Base-by-base conservation (phyloP, 1,139 yeast genomes). In the Ogataea hybrid region DNA sequence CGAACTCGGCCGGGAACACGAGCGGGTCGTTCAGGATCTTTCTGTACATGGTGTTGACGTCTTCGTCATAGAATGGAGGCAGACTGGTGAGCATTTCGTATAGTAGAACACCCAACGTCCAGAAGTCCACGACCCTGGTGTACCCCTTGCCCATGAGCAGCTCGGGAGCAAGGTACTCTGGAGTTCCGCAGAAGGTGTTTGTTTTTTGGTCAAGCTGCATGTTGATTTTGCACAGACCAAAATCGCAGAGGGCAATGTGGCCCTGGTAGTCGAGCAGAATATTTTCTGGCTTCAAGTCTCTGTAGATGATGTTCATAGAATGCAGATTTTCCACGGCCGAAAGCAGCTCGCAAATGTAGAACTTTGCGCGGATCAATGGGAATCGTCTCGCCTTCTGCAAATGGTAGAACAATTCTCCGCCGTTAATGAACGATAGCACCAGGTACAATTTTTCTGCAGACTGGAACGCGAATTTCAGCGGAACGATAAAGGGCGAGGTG, bases 401-500 rank as follows among this genome's bases (percentile, higher is more conserved):
- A 66, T 92, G 98, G 69, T 87, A 92, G 65, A 92, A 94, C 51
- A 92, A 72, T 64, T 92, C 98, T 40, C 98, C 98, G 45, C 98
- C 98, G 61, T 92, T 92, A 52, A 92, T 88, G 61, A 90, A 94
- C 21, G 96, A 88, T 37, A 94, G 70, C 5, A 92, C 97, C 36
- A 92, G 69, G 58, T 92, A 92, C 30, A 92, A 69, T 61, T 94
- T 94, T 59, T 90, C 97, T 10, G 92, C 92, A n/a, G 90, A 80
- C 67, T 92, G 98, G 73, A 94, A 92, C 18, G 95, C 84, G 65
- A 92, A 92, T 67, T 92, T 92, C 52, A 92, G 72, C 8, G 97
- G 97, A n/a, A 92, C 97, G 61, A 92, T 88, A 62, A 94, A 94
- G n/a, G 98, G 98, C 58, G 90, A 87, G 54, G 84, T 84, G 48